These are phyloP conservation scores for Rhizophagus sp. DNA, from an alignment of 192 early-diverging fungal genomes.

Conservation along the genomic window DNA sequence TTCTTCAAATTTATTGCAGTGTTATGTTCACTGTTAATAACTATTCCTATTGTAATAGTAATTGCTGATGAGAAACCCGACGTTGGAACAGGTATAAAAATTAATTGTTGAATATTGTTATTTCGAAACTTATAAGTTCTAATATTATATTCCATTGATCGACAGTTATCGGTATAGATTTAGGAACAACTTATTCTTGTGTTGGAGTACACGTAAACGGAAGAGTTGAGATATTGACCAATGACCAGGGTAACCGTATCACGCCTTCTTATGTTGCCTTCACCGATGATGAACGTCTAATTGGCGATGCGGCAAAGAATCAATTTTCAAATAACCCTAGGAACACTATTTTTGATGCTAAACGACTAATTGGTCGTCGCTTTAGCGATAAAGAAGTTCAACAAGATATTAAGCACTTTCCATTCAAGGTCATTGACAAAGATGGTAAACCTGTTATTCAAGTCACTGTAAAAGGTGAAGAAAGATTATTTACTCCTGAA, in stretches of 20 bases:
- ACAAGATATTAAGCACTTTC: conserved; percentile 93
- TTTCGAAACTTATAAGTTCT: background rate
- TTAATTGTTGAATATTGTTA: background rate
- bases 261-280: conserved; percentile 95
- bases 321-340: conserved; percentile 85
- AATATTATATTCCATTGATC: background rate
- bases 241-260: conserved; percentile 96
- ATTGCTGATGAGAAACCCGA: conserved; percentile 7
- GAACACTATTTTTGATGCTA: conserved; percentile 93
- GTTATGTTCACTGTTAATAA: conserved; percentile 11
- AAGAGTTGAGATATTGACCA: conserved; percentile 96
- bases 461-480: conserved; percentile 83
- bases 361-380: conserved; percentile 88
- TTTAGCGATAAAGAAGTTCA: conserved; percentile 91
- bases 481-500: conserved; percentile 87
- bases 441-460: conserved; percentile 81
- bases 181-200: conserved; percentile 94
- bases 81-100: conserved; percentile 3
- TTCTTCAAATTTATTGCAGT: conserved; percentile 16
- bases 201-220: conserved; percentile 94
- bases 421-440: conserved; percentile 86
- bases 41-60: conserved; percentile 5
- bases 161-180: conserved; percentile 87
- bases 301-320: conserved; percentile 96
- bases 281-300: conserved; percentile 87